Percentiles rank a stretch among this genome's conserved stretches.
Evolutionary conservation across 805 yeast species (phyloP).

Genomic region (Wickerhamiella vanderwaltii): DNA sequence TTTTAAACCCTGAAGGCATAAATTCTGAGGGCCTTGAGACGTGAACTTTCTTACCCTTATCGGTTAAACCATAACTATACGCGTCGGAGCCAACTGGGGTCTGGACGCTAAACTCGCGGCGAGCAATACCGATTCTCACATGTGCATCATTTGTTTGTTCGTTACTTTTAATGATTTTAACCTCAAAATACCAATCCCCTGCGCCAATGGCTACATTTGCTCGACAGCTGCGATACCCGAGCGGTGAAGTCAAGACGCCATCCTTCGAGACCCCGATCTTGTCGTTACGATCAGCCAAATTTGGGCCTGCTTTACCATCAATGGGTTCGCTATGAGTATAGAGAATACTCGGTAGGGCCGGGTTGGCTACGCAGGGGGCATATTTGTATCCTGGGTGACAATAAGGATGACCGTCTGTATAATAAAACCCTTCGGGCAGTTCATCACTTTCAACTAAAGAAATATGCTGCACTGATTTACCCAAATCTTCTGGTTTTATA

Average conservation of each 20-base stretch:
- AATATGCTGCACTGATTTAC: neutral
- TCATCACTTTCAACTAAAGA: neutral
- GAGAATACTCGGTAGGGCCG: conserved; percentile 40
- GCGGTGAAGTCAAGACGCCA: conserved; percentile 40
- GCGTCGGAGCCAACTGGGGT: conserved; percentile 96
- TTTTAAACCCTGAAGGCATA: conserved; percentile 41
- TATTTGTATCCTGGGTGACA: conserved; percentile 75
- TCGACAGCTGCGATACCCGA: conserved; percentile 74
- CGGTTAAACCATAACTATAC: conserved; percentile 85
- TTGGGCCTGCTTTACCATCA: conserved; percentile 47
- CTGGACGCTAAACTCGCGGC: conserved; percentile 80
- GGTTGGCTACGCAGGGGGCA: conserved; percentile 56
- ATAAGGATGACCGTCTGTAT: conserved; percentile 65
- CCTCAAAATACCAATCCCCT: conserved; percentile 75
- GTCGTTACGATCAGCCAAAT: conserved; percentile 57
- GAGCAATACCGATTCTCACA: conserved; percentile 69
- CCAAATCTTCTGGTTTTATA: neutral
- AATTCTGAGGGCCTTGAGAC: conserved; percentile 52
- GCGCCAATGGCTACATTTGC: conserved; percentile 64
- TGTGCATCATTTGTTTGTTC: conserved; percentile 32
- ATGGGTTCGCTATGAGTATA: conserved; percentile 65
- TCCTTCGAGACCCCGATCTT: conserved; percentile 36
- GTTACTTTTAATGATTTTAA: conserved; percentile 39
- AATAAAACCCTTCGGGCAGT: conserved; percentile 26
- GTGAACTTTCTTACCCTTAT: conserved; percentile 67